These are phyloP conservation scores for Lichenothelia convexa DNA, from an alignment of 495 filamentous ascomycete genomes.

Conservation along the genomic window DNA sequence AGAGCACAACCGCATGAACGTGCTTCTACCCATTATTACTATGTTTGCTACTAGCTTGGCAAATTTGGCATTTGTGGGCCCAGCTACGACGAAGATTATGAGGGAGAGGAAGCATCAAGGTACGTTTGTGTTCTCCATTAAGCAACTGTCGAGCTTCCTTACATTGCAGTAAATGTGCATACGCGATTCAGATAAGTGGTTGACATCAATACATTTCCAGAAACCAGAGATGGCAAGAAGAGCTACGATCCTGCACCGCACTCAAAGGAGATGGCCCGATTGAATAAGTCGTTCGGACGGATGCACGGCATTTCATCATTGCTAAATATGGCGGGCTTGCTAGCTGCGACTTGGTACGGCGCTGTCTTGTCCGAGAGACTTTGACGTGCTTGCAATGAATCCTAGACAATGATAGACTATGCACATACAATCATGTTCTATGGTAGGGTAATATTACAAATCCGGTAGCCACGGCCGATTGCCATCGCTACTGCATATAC, in stretches of 20 bases:
- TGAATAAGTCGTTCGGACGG: conserved; percentile 64
- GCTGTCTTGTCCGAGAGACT: conserved; percentile 43
- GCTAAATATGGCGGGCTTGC: conserved; percentile 50
- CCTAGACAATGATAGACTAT: too few species aligned
- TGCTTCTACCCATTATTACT: conserved; percentile 46
- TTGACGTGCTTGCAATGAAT: too few species aligned
- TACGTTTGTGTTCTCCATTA: conserved; percentile 19
- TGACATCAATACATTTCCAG: conserved; percentile 14
- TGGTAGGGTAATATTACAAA: too few species aligned
- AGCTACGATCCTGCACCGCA: conserved; percentile 56
- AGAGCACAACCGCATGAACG: too few species aligned
- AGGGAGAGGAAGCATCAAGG: conserved; percentile 57
- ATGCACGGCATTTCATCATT: conserved; percentile 64
- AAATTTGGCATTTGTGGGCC: conserved; percentile 52
- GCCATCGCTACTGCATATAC: too few species aligned
- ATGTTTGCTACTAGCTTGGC: conserved; percentile 43
- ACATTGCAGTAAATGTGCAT: background rate
- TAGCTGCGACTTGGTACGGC: conserved; percentile 57
- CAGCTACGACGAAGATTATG: conserved; percentile 54
- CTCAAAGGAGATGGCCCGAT: conserved; percentile 56
- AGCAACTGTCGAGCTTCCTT: background rate
- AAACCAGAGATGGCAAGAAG: conserved; percentile 68
- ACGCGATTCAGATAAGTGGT: background rate
- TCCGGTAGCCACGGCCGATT: too few species aligned
- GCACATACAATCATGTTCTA: too few species aligned